Evolutionary conservation across 2,329 filamentous ascomycete species (phyloP), one percentile per base, ranked within the genome.

Genomic region (Verticillium nonalfalfae): DNA sequence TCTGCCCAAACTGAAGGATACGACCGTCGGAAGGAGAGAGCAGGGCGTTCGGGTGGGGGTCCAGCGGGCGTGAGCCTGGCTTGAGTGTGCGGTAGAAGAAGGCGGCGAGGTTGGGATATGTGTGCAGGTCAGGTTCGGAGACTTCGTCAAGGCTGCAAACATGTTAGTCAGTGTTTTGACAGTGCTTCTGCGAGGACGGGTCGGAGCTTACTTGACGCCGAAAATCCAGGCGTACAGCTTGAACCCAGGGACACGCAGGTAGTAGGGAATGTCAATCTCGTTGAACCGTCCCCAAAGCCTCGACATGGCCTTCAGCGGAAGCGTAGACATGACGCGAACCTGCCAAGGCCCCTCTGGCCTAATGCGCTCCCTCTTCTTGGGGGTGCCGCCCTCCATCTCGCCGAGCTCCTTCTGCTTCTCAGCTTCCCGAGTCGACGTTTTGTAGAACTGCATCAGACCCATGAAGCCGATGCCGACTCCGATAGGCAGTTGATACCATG

Each of bases 21-120:
- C 90, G 90, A 56, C 95, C 95, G 73, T 99, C 95, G 5, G 95
- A 87, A 1, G 95, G 96, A 0, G 92, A 95, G 7, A 98, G 79
- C 5, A 99, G 78, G 10, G 92, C 90, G 70, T 90, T 89, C 1
- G 85, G 84, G 67, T 94, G 87, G 1, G 91, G 86, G 70, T 98
- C 92, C 14, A 99, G 81, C 1, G 93, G 93, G 33, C 95, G 88
- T 13, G 84, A 86, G 38, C 93, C 94, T 6, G 94, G 92, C 74
- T 97, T 98, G 63, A 99, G 82, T 1, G 88, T 92, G 64, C 95
- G 91, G 75, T 98, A 99, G 81, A 99, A 99, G 81, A 99, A 99
- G 62, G 94, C 87, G 6, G 94, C 92, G 50, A 99, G 86, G 72
- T 99, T 99, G 21, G 93, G 91, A 73, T 95, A 99, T 57, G 85